Conservation (phyloP, 352 stramenopile genomes). For the Globisporangium splendens region DNA sequence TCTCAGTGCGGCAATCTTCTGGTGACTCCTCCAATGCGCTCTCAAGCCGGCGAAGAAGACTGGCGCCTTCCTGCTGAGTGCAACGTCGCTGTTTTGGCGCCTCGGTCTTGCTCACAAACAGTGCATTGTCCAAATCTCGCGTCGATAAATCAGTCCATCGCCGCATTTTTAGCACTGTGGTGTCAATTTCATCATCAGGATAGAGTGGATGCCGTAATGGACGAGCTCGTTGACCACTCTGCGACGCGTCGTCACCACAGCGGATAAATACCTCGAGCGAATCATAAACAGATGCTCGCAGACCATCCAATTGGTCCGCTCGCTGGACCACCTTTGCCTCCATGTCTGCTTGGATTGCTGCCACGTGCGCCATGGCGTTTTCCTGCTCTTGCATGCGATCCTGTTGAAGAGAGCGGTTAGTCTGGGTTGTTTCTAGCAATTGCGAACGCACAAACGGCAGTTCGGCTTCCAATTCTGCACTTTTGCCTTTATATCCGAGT, state of each 20-base stretch:
- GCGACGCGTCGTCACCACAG: constrained; percentile 12
- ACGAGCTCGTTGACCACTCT: background rate
- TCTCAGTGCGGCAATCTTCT: constrained; percentile 51
- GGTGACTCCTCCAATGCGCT: constrained; percentile 42
- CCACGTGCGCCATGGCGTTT: constrained; percentile 8
- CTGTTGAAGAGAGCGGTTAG: constrained; percentile 36
- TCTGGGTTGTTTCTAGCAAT: constrained; percentile 32
- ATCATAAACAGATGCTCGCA: constrained; percentile 55
- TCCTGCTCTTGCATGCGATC: constrained; percentile 14
- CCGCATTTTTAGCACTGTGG: constrained; percentile 23
- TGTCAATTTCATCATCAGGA: background rate
- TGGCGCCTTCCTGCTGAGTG: constrained; percentile 11
- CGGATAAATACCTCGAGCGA: constrained; percentile 54
- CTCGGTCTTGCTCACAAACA: background rate
- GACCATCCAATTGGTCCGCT: constrained; percentile 43
- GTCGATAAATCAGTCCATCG: constrained; percentile 47
- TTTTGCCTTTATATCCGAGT: constrained; percentile 36
- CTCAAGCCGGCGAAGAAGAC: constrained; percentile 36
- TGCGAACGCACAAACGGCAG: constrained; percentile 29
- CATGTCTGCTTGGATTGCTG: constrained; percentile 11
- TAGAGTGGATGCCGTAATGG: background rate
- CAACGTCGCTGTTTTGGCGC: background rate
- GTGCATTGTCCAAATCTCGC: constrained; percentile 33
- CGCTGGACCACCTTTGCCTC: constrained; percentile 13
- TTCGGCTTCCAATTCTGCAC: constrained; percentile 27